Percentiles rank a stretch among this genome's conserved stretches.
Evolutionary conservation across 257 asterid species (phyloP).

Genomic region (Anisodus acutangulus): DNA sequence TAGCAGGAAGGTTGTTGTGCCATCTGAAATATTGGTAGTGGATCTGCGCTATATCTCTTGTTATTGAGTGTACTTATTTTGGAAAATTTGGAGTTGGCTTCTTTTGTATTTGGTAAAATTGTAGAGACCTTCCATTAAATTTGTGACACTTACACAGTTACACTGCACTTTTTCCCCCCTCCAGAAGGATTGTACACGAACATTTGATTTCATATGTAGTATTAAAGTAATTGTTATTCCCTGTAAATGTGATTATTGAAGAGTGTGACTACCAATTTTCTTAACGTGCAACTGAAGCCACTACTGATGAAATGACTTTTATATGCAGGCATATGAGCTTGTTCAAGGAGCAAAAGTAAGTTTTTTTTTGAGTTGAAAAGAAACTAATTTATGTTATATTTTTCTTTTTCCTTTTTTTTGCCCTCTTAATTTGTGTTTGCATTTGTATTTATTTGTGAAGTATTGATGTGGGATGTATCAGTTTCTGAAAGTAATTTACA

Average conservation of each 20-base stretch:
- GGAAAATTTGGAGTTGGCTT: not conserved
- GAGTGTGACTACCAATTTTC: not conserved
- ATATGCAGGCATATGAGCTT: constrained; percentile 87
- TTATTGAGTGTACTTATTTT: constrained; percentile 10
- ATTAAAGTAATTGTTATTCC: not conserved
- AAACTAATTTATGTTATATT: constrained; percentile 5
- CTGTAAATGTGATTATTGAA: constrained; percentile 7
- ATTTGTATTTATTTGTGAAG: not conserved
- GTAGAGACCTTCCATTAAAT: not conserved
- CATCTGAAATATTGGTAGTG: constrained; percentile 78
- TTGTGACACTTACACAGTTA: not conserved
- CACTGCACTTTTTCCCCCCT: not conserved
- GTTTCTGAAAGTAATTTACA: not conserved
- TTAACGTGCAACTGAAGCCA: constrained; percentile 3
- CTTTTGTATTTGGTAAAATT: not conserved
- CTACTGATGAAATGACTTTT: constrained; percentile 39
- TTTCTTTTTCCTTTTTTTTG: not conserved
- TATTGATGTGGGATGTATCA: not conserved
- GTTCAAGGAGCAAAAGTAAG: constrained; percentile 95
- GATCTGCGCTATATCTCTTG: constrained; percentile 17
- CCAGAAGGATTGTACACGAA: not conserved
- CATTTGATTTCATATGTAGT: not conserved
- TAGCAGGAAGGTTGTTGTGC: constrained; percentile 45
- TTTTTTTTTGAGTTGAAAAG: constrained; percentile 28
- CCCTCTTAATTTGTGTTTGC: not conserved